Base-by-base conservation (phyloP, 2,329 filamentous ascomycete genomes). In the Nannizziopsis barbatae region DNA sequence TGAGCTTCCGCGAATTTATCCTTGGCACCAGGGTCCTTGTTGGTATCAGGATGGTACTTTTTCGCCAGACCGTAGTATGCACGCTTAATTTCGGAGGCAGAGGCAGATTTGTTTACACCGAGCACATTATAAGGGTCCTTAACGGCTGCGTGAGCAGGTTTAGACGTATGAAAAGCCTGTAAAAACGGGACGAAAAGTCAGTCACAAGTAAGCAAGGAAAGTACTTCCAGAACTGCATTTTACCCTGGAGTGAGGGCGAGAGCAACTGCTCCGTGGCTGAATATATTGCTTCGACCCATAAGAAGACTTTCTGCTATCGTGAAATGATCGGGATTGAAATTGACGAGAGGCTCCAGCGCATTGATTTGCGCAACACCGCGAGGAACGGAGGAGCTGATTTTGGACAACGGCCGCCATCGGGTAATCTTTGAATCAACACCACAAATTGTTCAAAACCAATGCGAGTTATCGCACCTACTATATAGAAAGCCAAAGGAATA, bases 1-100 rank as follows among this genome's bases (percentile, higher is more conserved):
- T 98, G 92, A 47, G 93, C 86, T 58, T 95, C 90, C 54, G 83
- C 78, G 60, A 98, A 98, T 60, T 85, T 90, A 59, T 96, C 92
- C 65, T 96, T 96, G 32, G 92, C 89, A n/a, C 73, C 76, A 2
- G 86, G 67, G 58, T 96, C 92, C 66, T 96, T 96, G 74, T 96
- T 98, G 32, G 92, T 96, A 65, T 98, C 92, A 7, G 92, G 92
- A 61, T 98, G 92, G 64, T 80, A 98, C 63, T 96, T 98, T 69
- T 98, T 98, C 15, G 92, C 92, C 51, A 96, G 74, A 44, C 89
- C 86, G 64, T 98, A 98, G 72, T 98, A 98, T 2, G 92, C 89
- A 67, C 95, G 96, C 66, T 98, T 98, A 65, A 98, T 96, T 32
- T 96, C 90, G 51, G 80, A 73, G 2, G 87, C 72, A 1, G 86